These are phyloP conservation scores for Lipomyces lipofer DNA, from an alignment of 805 yeast genomes.

Conservation along the genomic window DNA sequence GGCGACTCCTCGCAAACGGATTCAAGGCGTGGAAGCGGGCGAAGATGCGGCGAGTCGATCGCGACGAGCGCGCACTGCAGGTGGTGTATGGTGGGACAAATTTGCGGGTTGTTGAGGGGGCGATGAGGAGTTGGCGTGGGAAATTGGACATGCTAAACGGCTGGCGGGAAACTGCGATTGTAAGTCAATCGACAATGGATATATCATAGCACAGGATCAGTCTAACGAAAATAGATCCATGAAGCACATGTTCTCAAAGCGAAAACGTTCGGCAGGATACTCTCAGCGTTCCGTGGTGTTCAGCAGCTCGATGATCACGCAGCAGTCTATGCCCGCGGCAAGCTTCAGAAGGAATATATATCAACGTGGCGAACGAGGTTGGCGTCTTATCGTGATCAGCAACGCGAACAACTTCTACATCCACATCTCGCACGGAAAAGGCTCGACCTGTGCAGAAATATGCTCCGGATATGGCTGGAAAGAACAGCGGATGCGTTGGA, in stretches of 20 bases:
- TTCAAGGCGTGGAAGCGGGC: conserved; percentile 10
- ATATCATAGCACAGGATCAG: too few species aligned
- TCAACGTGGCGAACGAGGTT: conserved; percentile 8
- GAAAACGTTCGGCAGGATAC: too few species aligned
- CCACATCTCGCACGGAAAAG: not conserved
- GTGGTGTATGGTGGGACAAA: conserved; percentile 9
- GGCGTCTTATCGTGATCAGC: not conserved
- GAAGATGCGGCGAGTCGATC: conserved; percentile 1
- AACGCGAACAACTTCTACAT: conserved; percentile 1
- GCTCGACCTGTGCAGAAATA: not conserved
- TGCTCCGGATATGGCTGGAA: conserved; percentile 11
- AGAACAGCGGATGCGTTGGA: conserved; percentile 8
- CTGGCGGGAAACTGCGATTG: conserved; percentile 5
- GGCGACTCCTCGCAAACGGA: not conserved
- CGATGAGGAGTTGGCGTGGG: conserved; percentile 6
- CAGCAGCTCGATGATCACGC: too few species aligned
- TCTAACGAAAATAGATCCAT: too few species aligned
- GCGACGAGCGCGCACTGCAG: conserved; percentile 1
- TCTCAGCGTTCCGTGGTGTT: too few species aligned
- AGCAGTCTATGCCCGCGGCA: not conserved
- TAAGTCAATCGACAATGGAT: not conserved
- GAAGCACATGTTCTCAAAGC: too few species aligned
- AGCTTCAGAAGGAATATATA: not conserved
- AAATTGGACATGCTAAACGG: not conserved
- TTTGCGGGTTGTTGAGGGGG: conserved; percentile 5